Evolutionary conservation across 23 red algal species (phyloP).

Genomic region (Agarophyton chilense): DNA sequence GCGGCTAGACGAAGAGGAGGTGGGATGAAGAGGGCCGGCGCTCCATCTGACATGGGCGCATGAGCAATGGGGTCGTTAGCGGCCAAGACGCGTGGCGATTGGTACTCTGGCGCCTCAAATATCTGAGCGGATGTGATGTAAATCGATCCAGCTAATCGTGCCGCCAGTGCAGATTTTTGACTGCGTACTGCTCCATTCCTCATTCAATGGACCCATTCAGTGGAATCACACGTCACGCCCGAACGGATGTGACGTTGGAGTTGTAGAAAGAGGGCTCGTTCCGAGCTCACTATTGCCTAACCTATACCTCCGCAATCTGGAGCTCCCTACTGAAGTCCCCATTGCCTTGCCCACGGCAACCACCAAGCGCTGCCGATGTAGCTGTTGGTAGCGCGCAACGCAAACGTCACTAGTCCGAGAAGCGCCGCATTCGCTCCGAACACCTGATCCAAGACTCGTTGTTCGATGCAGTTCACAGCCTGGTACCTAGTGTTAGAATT

Average conservation of each 20-base stretch:
- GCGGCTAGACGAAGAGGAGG: neutral
- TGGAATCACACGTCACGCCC: no score
- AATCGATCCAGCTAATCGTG: neutral
- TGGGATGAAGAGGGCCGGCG: neutral
- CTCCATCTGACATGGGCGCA: neutral
- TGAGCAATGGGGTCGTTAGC: neutral
- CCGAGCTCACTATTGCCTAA: neutral
- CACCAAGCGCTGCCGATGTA: constrained; percentile 86
- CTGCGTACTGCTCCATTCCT: neutral
- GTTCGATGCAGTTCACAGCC: constrained; percentile 73
- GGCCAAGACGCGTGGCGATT: neutral
- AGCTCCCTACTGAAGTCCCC: constrained; percentile 74
- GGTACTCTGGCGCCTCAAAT: neutral
- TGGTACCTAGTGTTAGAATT: constrained; percentile 88
- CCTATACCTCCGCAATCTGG: neutral
- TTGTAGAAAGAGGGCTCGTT: no score
- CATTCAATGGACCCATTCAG: neutral
- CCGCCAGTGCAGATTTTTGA: constrained; percentile 9
- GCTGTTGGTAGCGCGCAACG: constrained; percentile 82
- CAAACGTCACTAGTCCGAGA: constrained; percentile 60
- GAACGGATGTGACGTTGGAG: no score
- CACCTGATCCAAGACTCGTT: constrained; percentile 63
- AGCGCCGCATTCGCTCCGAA: constrained; percentile 29
- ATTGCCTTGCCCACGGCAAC: constrained; percentile 78
- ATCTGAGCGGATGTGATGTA: constrained; percentile 15